These are phyloP conservation scores for Cochlearia excelsa DNA, from an alignment of 345 rosid genomes.

Conservation along the genomic window DNA sequence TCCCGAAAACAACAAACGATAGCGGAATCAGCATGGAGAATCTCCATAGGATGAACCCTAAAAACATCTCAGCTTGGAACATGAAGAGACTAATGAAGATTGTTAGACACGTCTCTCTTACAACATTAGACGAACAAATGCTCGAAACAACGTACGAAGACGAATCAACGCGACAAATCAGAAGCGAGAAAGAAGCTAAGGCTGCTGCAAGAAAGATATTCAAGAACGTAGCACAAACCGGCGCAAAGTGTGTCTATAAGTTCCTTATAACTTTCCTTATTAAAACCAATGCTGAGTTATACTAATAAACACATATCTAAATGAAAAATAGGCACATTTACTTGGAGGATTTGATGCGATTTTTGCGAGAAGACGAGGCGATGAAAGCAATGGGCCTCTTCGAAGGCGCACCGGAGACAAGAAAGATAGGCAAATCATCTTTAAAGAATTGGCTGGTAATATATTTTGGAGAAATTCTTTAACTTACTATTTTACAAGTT, in stretches of 20 bases:
- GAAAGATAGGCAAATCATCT: constrained; percentile 56
- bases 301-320: constrained; percentile 43
- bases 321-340: constrained; percentile 59
- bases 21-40: constrained; percentile 56
- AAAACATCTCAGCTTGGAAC: constrained; percentile 93
- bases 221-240: constrained; percentile 56
- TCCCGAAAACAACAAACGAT: constrained; percentile 33
- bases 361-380: constrained; percentile 79
- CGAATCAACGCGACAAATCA: constrained; percentile 54
- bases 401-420: constrained; percentile 62
- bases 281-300: constrained; percentile 9
- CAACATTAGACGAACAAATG: constrained; percentile 80
- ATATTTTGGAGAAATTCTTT: not conserved
- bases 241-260: constrained; percentile 48
- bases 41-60: constrained; percentile 62
- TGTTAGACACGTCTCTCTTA: constrained; percentile 62
- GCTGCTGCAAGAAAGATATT: constrained; percentile 87
- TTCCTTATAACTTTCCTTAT: not conserved
- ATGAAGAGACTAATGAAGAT: constrained; percentile 94
- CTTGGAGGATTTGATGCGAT: constrained; percentile 70
- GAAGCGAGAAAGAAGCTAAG: constrained; percentile 80
- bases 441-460: constrained; percentile 88
- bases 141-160: constrained; percentile 45
- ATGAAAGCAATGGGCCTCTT: constrained; percentile 61
- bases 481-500: too few relatives aligned